Evolutionary conservation across 345 rosid species (phyloP).

Genomic region (Acer saccharum): DNA sequence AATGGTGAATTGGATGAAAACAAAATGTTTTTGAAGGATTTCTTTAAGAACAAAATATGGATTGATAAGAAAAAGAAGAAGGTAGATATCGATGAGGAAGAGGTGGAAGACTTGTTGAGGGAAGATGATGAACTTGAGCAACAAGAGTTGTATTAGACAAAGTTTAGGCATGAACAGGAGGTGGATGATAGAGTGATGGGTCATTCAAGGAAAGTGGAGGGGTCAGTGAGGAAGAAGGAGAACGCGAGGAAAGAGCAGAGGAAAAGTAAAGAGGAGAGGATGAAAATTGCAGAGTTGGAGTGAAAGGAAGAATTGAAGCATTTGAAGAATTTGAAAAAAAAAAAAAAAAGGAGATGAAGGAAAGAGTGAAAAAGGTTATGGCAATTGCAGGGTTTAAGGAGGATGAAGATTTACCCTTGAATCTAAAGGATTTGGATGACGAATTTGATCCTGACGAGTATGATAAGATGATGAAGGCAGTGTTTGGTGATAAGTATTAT

Average conservation of each 20-base stretch:
- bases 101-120: slow-evolving; percentile 44
- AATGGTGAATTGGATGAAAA: slow-evolving; percentile 51
- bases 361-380: slow-evolving; percentile 68
- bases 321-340: slow-evolving; percentile 84
- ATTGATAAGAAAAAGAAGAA: slow-evolving; percentile 47
- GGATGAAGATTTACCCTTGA: slow-evolving; percentile 39
- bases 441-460: slow-evolving; percentile 83
- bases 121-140: slow-evolving; percentile 64
- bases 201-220: slow-evolving; percentile 74
- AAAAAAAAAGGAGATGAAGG: slow-evolving; percentile 57
- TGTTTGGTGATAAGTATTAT: slow-evolving; percentile 64
- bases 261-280: slow-evolving; percentile 61
- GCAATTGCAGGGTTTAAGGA: slow-evolving; percentile 68
- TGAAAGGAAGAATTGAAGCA: slow-evolving; percentile 81
- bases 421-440: slow-evolving; percentile 51
- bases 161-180: slow-evolving; percentile 68
- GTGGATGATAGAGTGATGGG: slow-evolving; percentile 71
- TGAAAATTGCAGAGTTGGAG: slow-evolving; percentile 64
- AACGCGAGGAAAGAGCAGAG: slow-evolving; percentile 69
- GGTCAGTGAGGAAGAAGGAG: slow-evolving; percentile 81
- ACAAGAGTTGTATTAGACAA: slow-evolving; percentile 65
- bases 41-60: slow-evolving; percentile 75
- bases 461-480: slow-evolving; percentile 76
- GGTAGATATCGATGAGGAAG: slow-evolving; percentile 35
- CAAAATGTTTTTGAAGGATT: slow-evolving; percentile 62